These are phyloP conservation scores for Triticum turgidum DNA, from an alignment of 176 grass and related monocot species.

Conservation along the genomic window DNA sequence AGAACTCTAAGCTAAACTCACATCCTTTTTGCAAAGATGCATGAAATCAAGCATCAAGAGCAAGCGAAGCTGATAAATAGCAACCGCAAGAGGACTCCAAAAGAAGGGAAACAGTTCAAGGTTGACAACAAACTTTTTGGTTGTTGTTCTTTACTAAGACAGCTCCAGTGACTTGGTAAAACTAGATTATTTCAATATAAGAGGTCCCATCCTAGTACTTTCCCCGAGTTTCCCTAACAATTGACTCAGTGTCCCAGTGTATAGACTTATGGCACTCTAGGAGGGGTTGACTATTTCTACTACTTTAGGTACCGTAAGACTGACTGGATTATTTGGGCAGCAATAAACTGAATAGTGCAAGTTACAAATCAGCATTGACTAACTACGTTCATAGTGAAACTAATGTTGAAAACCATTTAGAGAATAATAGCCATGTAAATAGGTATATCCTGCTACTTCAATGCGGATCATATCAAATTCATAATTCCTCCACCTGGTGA, in stretches of 20 bases:
- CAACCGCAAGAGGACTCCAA: neutral
- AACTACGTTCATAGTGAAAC: neutral
- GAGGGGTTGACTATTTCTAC: too few species aligned
- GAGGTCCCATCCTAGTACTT: neutral
- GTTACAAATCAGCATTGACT: neutral
- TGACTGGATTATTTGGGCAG: too few species aligned
- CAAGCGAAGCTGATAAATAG: neutral
- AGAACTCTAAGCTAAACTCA: conserved; percentile 9
- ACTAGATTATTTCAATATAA: neutral
- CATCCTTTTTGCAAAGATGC: neutral
- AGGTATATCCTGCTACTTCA: neutral
- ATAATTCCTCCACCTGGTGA: neutral
- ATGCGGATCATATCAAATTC: neutral
- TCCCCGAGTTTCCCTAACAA: neutral
- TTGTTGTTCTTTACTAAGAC: neutral
- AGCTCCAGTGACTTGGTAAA: neutral
- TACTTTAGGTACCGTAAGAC: too few species aligned
- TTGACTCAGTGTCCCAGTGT: neutral
- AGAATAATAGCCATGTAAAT: neutral
- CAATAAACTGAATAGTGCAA: neutral
- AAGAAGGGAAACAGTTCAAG: neutral
- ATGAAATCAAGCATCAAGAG: conserved; percentile 26
- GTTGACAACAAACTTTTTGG: neutral
- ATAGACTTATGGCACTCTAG: neutral
- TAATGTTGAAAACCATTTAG: neutral